phyloP scores from a whole-genome alignment of 2,329 filamentous ascomycete species.

The Aspergillus terreus region DNA sequence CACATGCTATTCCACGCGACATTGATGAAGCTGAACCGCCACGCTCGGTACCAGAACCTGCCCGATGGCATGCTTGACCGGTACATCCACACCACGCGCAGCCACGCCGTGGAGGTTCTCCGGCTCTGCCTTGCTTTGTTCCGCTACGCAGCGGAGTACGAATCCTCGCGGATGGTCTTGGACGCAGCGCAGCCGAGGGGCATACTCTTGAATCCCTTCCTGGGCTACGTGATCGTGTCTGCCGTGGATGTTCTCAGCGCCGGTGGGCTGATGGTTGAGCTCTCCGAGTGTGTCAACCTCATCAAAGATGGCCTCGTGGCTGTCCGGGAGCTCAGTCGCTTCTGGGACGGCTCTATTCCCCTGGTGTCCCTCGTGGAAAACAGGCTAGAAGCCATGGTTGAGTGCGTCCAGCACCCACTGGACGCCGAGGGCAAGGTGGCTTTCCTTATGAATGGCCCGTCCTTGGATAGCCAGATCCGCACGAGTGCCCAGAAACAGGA shows the following conservation, averaged over 20 bases:
- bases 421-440: constrained; percentile 30
- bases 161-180: constrained; percentile 15
- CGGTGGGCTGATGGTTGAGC: constrained; percentile 50
- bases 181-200: constrained; percentile 26
- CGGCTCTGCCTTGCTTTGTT: constrained; percentile 35
- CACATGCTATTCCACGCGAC: constrained; percentile 65
- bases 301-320: constrained; percentile 53
- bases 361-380: constrained; percentile 50
- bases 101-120: constrained; percentile 53
- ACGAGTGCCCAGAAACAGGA: constrained; percentile 16
- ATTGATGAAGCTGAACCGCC: constrained; percentile 62
- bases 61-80: constrained; percentile 40
- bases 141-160: constrained; percentile 21
- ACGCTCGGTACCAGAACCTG: constrained; percentile 47
- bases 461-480: constrained; percentile 40
- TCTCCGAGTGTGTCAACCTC: constrained; percentile 52
- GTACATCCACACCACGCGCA: constrained; percentile 48
- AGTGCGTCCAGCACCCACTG: constrained; percentile 32
- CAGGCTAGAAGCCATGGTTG: constrained; percentile 44
- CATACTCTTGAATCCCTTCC: constrained; percentile 56
- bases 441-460: constrained; percentile 33
- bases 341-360: constrained; percentile 58
- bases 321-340: constrained; percentile 53
- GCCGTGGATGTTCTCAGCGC: constrained; percentile 66
- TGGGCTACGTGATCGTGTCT: constrained; percentile 59